Evolutionary conservation across 805 yeast species (phyloP).

Genomic region (Starmerella powellii): DNA sequence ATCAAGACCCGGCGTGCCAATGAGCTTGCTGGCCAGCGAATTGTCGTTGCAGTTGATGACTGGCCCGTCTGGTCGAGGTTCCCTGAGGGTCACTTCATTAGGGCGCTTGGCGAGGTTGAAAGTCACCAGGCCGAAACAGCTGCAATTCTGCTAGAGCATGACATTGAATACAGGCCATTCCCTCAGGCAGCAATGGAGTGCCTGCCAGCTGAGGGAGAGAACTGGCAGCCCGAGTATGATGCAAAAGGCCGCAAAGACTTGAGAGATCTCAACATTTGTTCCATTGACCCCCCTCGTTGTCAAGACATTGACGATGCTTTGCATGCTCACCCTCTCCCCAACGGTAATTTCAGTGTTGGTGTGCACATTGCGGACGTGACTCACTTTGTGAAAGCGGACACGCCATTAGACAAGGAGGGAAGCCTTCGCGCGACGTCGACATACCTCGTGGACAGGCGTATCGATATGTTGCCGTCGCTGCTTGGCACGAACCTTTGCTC

Average conservation of each 20-base stretch:
- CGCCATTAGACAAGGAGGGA: constrained; percentile 89
- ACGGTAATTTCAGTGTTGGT: constrained; percentile 94
- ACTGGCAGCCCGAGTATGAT: constrained; percentile 56
- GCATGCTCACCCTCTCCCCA: constrained; percentile 72
- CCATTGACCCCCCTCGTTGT: constrained; percentile 96
- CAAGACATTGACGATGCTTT: constrained; percentile 98
- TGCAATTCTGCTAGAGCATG: constrained; percentile 84
- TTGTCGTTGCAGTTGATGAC: constrained; percentile 81
- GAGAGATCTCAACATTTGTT: constrained; percentile 80
- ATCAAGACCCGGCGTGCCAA: constrained; percentile 78
- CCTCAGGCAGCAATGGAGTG: constrained; percentile 85
- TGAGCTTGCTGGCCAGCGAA: constrained; percentile 75
- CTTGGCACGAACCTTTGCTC: constrained; percentile 95
- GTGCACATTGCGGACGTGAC: constrained; percentile 99
- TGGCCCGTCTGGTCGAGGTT: constrained; percentile 78
- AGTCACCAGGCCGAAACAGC: constrained; percentile 93
- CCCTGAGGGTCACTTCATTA: constrained; percentile 91
- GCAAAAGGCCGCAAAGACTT: constrained; percentile 61
- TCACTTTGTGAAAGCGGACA: constrained; percentile 86
- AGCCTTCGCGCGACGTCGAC: constrained; percentile 96
- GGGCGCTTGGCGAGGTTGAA: constrained; percentile 81
- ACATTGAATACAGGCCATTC: constrained; percentile 92
- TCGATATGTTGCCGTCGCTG: constrained; percentile 93
- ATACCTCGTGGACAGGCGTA: constrained; percentile 92
- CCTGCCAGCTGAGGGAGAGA: constrained; percentile 83